A percentile compares a stretch with the other conserved stretches of the same genome.
phyloP scores from a whole-genome alignment of 2,329 filamentous ascomycete species.

The Albifimbria verrucaria region DNA sequence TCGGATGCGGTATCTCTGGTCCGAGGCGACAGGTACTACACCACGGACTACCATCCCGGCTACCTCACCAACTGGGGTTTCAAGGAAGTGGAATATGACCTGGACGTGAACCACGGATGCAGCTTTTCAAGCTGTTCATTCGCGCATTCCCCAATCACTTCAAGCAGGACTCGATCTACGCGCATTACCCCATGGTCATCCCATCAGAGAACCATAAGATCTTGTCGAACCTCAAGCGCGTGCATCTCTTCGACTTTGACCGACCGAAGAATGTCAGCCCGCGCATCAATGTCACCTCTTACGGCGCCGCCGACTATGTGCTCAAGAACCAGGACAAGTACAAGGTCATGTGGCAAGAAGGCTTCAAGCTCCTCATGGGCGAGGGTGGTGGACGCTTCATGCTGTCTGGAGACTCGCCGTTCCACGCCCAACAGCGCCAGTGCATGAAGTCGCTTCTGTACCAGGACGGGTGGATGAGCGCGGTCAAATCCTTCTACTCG shows the following conservation, averaged over 20 bases:
- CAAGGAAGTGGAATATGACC: conserved; percentile 69
- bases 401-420: conserved; percentile 48
- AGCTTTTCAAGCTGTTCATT: conserved; percentile 79
- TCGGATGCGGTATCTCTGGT: conserved; percentile 78
- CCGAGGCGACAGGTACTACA: conserved; percentile 76
- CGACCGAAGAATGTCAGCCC: conserved; percentile 51
- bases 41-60: conserved; percentile 69
- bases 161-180: conserved; percentile 73
- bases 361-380: conserved; percentile 61
- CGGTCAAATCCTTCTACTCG: conserved; percentile 66
- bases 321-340: conserved; percentile 60
- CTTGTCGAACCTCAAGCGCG: conserved; percentile 63
- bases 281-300: conserved; percentile 56
- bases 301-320: conserved; percentile 58
- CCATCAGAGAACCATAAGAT: conserved; percentile 72
- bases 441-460: conserved; percentile 57
- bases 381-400: conserved; percentile 50
- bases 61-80: conserved; percentile 83
- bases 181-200: conserved; percentile 70
- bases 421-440: conserved; percentile 48
- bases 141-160: conserved; percentile 80
- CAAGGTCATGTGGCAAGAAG: conserved; percentile 62
- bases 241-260: conserved; percentile 66
- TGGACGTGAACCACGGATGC: conserved; percentile 73
- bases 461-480: conserved; percentile 56